Evolutionary conservation across 169 alveolate genomes (phyloP), one percentile per base, ranked within the genome.

Genomic region (Plasmodium adleri): DNA sequence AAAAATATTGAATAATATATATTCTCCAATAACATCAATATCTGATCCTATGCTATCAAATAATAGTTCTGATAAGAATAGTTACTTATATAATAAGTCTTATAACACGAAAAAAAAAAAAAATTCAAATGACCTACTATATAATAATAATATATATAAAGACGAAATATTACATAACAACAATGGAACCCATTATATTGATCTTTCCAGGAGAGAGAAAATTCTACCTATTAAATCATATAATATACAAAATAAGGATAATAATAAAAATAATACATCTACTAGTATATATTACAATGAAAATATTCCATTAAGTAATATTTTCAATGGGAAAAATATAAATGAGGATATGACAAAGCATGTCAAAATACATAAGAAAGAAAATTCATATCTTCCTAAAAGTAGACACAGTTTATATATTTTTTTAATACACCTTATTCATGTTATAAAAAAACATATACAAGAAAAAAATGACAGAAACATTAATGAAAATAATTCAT

Each of bases 371-470:
- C 1, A 15, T 6, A 56, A 17, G 28, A 3, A 13, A 56, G 8
- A 56, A 17, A 7, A 15, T 22, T 39, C 47, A 39, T 39, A 39
- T 39, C 0, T 6, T 39, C 47, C 26, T 45, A 74, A 28, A 12
- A 28, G 43, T 22, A 74, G 64, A 52, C 13, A 28, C 56, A 22
- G 32, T 52, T 76, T 64, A 26, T 78, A 49, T 59, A 64, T 59
- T 49, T 78, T 78, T 78, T 64, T 78, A 66, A 70, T 78, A n/a
- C 68, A 78, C 63, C 52, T 78, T 3, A 54, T 78, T 28, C 52
- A 60, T 7, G 50, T 78, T 22, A 78, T 78, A 64, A 78, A 78
- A 64, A 50, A 26, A 59, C 89, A 78, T 17, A 78, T 78, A 15
- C 63, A 78, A 66, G 20, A 64, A n/a, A 13, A 49, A 43, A 24